These are phyloP conservation scores for Verticillium tricorpus DNA, from an alignment of 2,329 filamentous ascomycete species.

Conservation along the genomic window DNA sequence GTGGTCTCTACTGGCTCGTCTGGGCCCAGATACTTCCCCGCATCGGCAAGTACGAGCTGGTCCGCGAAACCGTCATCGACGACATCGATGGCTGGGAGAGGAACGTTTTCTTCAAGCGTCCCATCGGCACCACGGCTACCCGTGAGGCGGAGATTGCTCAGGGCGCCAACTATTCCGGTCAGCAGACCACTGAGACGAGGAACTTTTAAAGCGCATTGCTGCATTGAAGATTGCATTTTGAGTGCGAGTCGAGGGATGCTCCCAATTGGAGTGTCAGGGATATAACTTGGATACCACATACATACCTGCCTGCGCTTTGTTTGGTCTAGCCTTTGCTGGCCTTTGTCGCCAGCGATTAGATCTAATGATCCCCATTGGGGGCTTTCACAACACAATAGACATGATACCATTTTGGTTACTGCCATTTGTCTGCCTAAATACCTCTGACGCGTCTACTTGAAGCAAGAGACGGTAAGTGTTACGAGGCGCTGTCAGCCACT, in stretches of 20 bases:
- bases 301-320: background rate
- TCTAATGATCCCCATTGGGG: background rate
- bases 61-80: conserved; percentile 49
- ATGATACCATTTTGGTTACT: background rate
- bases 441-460: background rate
- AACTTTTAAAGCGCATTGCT: background rate
- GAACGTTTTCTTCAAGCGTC: conserved; percentile 44
- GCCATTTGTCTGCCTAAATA: background rate
- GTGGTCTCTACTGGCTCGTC: conserved; percentile 51
- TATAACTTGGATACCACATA: background rate
- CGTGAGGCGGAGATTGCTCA: background rate
- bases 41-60: conserved; percentile 50
- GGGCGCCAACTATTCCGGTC: background rate
- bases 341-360: background rate
- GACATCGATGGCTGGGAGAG: conserved; percentile 60
- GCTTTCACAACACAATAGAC: background rate
- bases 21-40: conserved; percentile 50
- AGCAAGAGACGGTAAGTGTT: too few species aligned
- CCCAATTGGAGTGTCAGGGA: background rate
- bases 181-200: background rate
- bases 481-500: too few species aligned
- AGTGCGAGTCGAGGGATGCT: background rate
- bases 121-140: conserved; percentile 16
- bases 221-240: background rate
- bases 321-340: background rate